Evolutionary conservation across 2,329 filamentous ascomycete genomes (phyloP).

Genomic region (Nemania bipapillata): DNA sequence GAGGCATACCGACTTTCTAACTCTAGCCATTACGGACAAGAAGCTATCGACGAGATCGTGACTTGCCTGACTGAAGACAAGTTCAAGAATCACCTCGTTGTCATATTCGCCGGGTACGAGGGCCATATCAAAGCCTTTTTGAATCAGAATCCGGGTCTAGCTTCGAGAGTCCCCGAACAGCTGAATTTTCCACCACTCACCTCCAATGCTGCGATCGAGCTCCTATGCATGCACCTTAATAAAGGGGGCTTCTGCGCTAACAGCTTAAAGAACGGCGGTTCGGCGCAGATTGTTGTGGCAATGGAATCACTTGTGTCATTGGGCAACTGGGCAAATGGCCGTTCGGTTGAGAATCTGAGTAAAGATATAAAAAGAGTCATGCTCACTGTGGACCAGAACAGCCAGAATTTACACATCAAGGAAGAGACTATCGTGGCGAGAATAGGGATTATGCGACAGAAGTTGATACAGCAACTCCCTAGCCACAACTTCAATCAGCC

Average conservation of each 20-base stretch:
- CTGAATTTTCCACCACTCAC: slow-evolving; percentile 28
- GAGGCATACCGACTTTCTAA: slow-evolving; percentile 74
- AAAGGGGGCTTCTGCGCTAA: slow-evolving; percentile 5
- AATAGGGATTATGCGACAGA: slow-evolving; percentile 6
- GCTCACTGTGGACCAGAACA: neutral
- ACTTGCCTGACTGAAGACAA: slow-evolving; percentile 17
- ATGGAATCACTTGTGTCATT: slow-evolving; percentile 16
- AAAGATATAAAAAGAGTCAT: slow-evolving; percentile 14
- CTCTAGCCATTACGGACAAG: slow-evolving; percentile 66
- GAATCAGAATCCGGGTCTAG: slow-evolving; percentile 33
- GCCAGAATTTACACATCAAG: neutral
- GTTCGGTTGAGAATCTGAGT: slow-evolving; percentile 25
- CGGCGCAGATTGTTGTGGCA: neutral
- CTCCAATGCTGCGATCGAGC: slow-evolving; percentile 3
- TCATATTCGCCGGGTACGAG: slow-evolving; percentile 19
- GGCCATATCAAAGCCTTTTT: slow-evolving; percentile 31
- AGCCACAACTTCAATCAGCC: neutral
- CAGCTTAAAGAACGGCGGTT: neutral
- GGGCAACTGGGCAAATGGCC: slow-evolving; percentile 25
- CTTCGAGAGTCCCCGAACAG: slow-evolving; percentile 29
- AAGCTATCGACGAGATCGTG: slow-evolving; percentile 57
- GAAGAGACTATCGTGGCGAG: neutral
- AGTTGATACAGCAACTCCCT: slow-evolving; percentile 2
- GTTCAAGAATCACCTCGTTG: slow-evolving; percentile 18
- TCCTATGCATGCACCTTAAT: slow-evolving; percentile 18